phyloP scores from a whole-genome alignment of 257 asterid genomes.

The Solanum bulbocastanum region DNA sequence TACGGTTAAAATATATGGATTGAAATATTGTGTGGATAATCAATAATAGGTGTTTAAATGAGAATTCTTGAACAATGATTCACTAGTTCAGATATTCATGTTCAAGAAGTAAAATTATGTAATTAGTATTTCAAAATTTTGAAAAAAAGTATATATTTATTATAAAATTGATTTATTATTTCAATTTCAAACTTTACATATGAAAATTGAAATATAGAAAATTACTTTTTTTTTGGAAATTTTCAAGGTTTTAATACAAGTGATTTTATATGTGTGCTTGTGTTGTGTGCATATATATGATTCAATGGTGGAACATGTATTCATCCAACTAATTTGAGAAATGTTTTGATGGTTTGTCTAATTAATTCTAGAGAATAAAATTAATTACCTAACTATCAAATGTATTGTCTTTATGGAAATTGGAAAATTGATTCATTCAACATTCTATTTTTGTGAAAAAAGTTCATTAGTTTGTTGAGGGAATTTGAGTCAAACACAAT shows the following conservation, averaged over 20 bases:
- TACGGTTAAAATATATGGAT: not conserved
- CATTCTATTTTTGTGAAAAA: not conserved
- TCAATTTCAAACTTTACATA: not conserved
- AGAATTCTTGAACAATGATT: not conserved
- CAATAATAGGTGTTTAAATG: not conserved
- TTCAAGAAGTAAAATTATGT: not conserved
- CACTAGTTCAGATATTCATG: not conserved
- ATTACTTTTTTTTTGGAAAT: not conserved
- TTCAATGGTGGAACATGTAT: not conserved
- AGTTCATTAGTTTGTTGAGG: not conserved
- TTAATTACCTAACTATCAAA: not conserved
- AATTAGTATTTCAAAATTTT: not conserved
- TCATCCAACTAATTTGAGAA: not conserved
- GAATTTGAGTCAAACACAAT: not conserved
- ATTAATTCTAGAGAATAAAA: not conserved
- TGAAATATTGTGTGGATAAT: not conserved
- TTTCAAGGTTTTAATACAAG: not conserved
- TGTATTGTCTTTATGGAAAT: not conserved
- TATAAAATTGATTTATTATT: not conserved
- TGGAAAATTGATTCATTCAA: not conserved
- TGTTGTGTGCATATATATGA: not conserved
- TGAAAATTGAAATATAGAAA: not conserved
- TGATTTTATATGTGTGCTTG: not conserved
- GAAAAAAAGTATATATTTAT: not conserved
- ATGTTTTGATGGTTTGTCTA: not conserved